Conservation (phyloP, 2,329 filamentous ascomycete genomes). For the Emergomyces africanus region DNA sequence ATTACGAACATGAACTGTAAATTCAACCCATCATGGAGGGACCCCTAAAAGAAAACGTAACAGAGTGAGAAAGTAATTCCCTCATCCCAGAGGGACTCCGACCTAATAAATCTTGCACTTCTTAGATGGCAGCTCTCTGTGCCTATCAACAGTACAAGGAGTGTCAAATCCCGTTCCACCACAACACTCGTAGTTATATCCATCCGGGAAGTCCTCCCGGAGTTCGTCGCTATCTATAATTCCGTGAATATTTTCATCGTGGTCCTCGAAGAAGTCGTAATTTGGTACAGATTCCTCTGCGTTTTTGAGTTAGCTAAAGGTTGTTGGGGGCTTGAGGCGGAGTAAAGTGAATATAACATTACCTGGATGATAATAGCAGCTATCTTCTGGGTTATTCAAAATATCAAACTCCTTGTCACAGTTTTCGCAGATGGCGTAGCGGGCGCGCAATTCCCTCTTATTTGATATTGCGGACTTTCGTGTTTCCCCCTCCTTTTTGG, state of each 20-base stretch:
- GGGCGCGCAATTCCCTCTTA: background rate
- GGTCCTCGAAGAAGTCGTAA: conserved; percentile 5
- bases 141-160: conserved; percentile 1
- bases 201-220: background rate
- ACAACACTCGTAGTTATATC: conserved; percentile 7
- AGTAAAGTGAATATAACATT: background rate
- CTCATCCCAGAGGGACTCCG: too few relatives aligned
- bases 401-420: conserved; percentile 16
- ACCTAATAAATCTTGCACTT: background rate
- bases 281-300: background rate
- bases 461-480: background rate
- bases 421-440: conserved; percentile 11
- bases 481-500: too few relatives aligned
- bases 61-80: background rate
- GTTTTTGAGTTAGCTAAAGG: background rate
- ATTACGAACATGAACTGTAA: too few relatives aligned
- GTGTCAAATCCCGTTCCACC: conserved; percentile 1
- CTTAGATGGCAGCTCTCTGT: background rate
- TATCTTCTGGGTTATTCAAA: conserved; percentile 8
- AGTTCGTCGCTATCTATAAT: conserved; percentile 3
- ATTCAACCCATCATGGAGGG: too few relatives aligned
- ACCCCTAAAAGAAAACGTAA: too few relatives aligned
- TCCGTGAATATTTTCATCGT: conserved; percentile 8
- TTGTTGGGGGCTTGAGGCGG: background rate
- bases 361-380: conserved; percentile 15